These are phyloP conservation scores for Schwanniomyces pseudopolymorphus DNA, from an alignment of 805 yeast species.

Conservation along the genomic window DNA sequence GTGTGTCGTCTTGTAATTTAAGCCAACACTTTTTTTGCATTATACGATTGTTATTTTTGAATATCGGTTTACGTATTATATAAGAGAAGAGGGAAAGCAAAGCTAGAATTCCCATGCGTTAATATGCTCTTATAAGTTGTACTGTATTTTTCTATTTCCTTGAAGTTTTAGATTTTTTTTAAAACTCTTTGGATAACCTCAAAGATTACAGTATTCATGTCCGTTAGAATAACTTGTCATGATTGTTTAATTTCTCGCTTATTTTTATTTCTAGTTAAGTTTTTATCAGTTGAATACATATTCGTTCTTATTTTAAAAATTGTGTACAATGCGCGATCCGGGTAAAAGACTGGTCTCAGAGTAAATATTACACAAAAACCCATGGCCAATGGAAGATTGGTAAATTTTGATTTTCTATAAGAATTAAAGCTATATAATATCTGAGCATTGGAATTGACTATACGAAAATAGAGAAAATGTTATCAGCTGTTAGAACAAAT, in stretches of 20 bases:
- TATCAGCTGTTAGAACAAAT: constrained; percentile 2
- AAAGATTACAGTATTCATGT: background rate
- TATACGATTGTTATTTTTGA: background rate
- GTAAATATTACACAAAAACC: background rate
- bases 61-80: background rate
- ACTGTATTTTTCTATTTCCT: background rate
- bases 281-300: constrained; percentile 1
- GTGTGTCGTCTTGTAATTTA: constrained; percentile 63
- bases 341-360: background rate
- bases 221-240: background rate
- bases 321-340: constrained; percentile 2
- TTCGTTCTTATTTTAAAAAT: background rate
- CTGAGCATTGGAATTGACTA: background rate
- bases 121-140: background rate
- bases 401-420: constrained; percentile 2
- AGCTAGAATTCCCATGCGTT: background rate
- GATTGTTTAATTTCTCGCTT: background rate
- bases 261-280: constrained; percentile 2
- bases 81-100: background rate
- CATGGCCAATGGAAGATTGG: constrained; percentile 7
- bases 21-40: constrained; percentile 4
- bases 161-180: background rate
- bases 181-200: background rate
- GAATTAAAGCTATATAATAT: background rate
- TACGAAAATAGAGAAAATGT: constrained; percentile 2